These are phyloP conservation scores for Verruconis gallopava DNA, from an alignment of 2,329 filamentous ascomycete species.

Conservation along the genomic window DNA sequence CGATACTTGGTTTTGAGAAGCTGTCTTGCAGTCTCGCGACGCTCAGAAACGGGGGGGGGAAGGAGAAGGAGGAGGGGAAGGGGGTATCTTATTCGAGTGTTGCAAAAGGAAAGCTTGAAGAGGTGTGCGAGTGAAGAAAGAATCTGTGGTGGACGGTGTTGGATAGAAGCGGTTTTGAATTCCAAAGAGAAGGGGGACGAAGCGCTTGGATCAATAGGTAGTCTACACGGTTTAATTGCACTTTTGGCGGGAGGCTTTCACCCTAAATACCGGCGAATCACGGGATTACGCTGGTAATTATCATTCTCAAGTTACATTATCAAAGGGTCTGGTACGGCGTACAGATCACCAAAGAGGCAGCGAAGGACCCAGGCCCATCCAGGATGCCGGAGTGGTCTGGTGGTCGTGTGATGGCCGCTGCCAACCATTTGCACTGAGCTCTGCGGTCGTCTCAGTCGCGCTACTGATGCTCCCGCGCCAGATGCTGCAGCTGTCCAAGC, in stretches of 20 bases:
- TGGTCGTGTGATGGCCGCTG: too few species aligned
- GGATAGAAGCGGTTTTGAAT: not conserved
- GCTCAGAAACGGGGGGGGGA: not conserved
- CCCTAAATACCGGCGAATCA: conserved; percentile 1
- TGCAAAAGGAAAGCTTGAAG: too few species aligned
- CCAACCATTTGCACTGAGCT: too few species aligned
- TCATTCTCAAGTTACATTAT: not conserved
- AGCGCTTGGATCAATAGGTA: not conserved
- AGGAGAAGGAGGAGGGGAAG: not conserved
- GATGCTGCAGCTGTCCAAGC: too few species aligned
- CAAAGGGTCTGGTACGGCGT: too few species aligned
- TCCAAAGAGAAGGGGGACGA: not conserved
- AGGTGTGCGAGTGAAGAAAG: not conserved
- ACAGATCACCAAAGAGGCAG: too few species aligned
- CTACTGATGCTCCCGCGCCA: too few species aligned
- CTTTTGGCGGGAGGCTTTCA: not conserved
- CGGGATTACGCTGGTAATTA: not conserved
- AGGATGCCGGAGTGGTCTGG: too few species aligned
- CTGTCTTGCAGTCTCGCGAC: conserved; percentile 5
- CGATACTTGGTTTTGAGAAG: too few species aligned
- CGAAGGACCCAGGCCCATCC: too few species aligned
- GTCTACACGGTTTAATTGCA: not conserved
- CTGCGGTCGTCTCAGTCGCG: too few species aligned
- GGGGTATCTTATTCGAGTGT: too few species aligned
- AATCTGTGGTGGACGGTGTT: not conserved